Evolutionary conservation across 2,329 filamentous ascomycete species (phyloP).

Genomic region (Claviceps citrina): DNA sequence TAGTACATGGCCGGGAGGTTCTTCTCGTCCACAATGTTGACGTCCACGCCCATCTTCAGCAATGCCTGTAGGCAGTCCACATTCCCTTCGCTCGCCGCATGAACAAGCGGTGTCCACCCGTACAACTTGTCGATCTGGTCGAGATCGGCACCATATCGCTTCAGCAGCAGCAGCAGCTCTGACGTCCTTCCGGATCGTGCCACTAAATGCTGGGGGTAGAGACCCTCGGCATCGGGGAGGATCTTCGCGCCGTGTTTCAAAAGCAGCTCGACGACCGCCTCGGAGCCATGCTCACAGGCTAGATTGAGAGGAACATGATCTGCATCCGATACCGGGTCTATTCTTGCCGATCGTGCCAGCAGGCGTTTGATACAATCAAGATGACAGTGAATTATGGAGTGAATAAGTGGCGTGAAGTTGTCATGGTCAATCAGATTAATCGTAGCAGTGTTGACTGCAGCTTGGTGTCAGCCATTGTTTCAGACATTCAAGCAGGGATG

Average conservation of each 20-base stretch:
- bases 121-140: slow-evolving; percentile 92
- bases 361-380: slow-evolving; percentile 66
- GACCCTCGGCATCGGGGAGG: slow-evolving; percentile 84
- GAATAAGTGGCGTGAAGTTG: slow-evolving; percentile 91
- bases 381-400: slow-evolving; percentile 81
- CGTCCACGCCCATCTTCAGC: slow-evolving; percentile 62
- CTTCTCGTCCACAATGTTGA: slow-evolving; percentile 78
- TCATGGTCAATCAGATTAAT: slow-evolving; percentile 87
- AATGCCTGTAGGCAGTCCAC: slow-evolving; percentile 73
- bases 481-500: background rate
- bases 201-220: slow-evolving; percentile 94
- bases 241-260: slow-evolving; percentile 67
- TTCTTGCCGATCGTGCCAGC: slow-evolving; percentile 61
- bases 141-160: slow-evolving; percentile 74
- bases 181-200: slow-evolving; percentile 75
- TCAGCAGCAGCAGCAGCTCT: slow-evolving; percentile 62
- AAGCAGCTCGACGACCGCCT: slow-evolving; percentile 70
- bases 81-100: slow-evolving; percentile 91
- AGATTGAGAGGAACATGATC: slow-evolving; percentile 92
- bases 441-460: slow-evolving; percentile 50
- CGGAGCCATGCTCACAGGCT: slow-evolving; percentile 82
- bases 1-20: slow-evolving; percentile 92
- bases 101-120: slow-evolving; percentile 91
- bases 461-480: background rate
- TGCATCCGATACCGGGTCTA: slow-evolving; percentile 71